Base-by-base conservation (phyloP, 805 yeast genomes). In the Blastobotrys parvus region DNA sequence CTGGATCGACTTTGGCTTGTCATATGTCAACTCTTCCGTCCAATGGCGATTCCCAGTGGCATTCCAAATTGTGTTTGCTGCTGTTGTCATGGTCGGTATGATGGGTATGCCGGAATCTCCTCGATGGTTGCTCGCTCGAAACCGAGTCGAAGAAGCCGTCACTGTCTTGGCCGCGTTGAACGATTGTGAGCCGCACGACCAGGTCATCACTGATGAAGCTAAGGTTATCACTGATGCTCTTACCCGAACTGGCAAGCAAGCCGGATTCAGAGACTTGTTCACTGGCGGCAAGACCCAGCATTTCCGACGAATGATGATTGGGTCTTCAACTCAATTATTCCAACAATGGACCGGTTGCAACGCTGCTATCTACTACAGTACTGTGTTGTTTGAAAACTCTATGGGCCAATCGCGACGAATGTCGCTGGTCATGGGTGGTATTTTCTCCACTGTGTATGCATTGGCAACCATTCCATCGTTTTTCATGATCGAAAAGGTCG, bases 41-140 rank as follows among this genome's bases (percentile, higher is more conserved):
- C 71, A 81, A 29, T 84, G 90, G 89, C 75, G 94, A 67, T 72
- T 84, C 61, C 92, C 94, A 13, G 74, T 84, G 46, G 82, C 86
- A 2, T 65, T 82, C 57, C 94, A 84, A 67, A 62, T 72, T 30
- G 48, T 74, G 30, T 75, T 76, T 43, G 78, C 78, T 6, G 66
- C 77, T 45, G 50, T 81, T 35, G 79, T 81, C 55, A 44, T 85
- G 41, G 62, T 82, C 35, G 60, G 80, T 39, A 67, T 84, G 78
- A 80, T 47, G 41, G 62, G 38, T 16, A 64, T 89, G 20, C 97
- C 97, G 1, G 97, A 89, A 62, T 78, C 90, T 37, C 96, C 96
- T 0, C 70, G 97, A 48, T 89, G 74, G 67, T 78, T 75, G 56
- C 86, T 90, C 7, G 78, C 78, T 54, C 78, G 81, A 52, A 81